A percentile compares a stretch with the other conserved stretches of the same genome.
phyloP scores from a whole-genome alignment of 2,329 filamentous ascomycete genomes.

The Pseudogymnoascus sp. region DNA sequence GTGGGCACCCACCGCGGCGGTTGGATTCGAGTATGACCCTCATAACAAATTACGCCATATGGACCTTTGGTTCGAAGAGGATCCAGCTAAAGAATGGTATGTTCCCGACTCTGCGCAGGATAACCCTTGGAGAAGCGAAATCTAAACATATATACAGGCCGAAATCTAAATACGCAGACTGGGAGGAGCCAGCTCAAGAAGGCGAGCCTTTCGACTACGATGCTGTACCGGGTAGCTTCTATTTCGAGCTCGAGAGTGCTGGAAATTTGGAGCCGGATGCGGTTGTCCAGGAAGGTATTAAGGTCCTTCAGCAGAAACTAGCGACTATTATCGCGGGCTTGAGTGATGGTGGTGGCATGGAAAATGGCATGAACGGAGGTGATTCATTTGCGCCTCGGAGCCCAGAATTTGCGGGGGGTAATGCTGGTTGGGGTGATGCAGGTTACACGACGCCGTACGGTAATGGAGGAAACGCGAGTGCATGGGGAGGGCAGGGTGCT shows the following conservation, averaged over 20 bases:
- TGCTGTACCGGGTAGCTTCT: constrained; percentile 76
- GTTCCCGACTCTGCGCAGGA: constrained; percentile 26
- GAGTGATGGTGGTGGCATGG: constrained; percentile 50
- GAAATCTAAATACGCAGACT: constrained; percentile 69
- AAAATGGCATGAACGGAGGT: constrained; percentile 38
- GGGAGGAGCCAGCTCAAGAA: constrained; percentile 72
- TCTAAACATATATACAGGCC: constrained; percentile 50
- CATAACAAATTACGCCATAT: constrained; percentile 91
- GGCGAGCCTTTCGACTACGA: constrained; percentile 89
- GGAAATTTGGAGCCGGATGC: constrained; percentile 84
- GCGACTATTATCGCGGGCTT: constrained; percentile 67
- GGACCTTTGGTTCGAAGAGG: constrained; percentile 90
- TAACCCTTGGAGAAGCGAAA: neutral
- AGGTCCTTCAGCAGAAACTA: constrained; percentile 82
- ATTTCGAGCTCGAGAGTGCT: constrained; percentile 85
- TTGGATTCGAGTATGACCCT: constrained; percentile 97
- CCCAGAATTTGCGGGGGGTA: constrained; percentile 52
- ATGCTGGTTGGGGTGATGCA: constrained; percentile 47
- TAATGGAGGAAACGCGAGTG: constrained; percentile 48
- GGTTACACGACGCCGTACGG: constrained; percentile 66
- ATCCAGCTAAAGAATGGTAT: constrained; percentile 77
- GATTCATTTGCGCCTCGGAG: constrained; percentile 56
- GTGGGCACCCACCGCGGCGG: constrained; percentile 86
- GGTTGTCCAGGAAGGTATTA: constrained; percentile 83
- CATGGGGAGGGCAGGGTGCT: constrained; percentile 56